Percentiles rank a stretch among this genome's conserved stretches.
Evolutionary conservation across 768 basidiomycete species (phyloP).

Genomic region (Hirschioporus abietinus): DNA sequence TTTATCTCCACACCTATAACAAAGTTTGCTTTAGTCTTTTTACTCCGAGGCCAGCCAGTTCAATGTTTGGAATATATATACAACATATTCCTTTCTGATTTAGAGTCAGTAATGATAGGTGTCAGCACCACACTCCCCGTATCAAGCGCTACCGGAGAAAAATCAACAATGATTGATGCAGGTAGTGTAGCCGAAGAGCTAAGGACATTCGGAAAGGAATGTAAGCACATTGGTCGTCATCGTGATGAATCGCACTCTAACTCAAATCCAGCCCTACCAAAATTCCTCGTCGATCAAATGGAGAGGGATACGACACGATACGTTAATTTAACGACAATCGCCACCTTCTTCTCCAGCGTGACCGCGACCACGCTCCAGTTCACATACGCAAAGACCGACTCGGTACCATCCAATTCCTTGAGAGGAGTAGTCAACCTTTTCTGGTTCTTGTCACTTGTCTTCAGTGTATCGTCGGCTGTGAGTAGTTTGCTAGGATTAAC

Average conservation of each 20-base stretch:
- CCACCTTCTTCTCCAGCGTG: not conserved
- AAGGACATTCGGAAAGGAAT: not conserved
- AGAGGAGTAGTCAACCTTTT: slow-evolving; percentile 60
- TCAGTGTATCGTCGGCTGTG: slow-evolving; percentile 72
- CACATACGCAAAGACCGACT: slow-evolving; percentile 36
- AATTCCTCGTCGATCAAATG: slow-evolving; percentile 17
- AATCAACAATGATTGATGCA: no score
- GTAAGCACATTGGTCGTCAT: not conserved
- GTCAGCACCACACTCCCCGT: no score
- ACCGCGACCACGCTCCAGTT: slow-evolving; percentile 40
- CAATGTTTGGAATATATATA: no score
- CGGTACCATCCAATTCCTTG: slow-evolving; percentile 27
- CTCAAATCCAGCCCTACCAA: not conserved
- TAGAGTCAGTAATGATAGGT: no score
- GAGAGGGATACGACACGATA: not conserved
- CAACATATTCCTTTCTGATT: no score
- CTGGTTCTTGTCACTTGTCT: slow-evolving; percentile 73
- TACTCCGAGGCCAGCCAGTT: no score
- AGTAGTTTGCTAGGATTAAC: slow-evolving; percentile 70
- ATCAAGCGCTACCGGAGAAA: no score
- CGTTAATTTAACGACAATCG: not conserved
- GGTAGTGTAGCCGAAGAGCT: not conserved
- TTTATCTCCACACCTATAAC: no score
- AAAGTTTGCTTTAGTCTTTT: no score
- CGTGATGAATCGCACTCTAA: not conserved